phyloP scores from a whole-genome alignment of 768 basidiomycete genomes.

The Pilatotrama ljubarskyi region DNA sequence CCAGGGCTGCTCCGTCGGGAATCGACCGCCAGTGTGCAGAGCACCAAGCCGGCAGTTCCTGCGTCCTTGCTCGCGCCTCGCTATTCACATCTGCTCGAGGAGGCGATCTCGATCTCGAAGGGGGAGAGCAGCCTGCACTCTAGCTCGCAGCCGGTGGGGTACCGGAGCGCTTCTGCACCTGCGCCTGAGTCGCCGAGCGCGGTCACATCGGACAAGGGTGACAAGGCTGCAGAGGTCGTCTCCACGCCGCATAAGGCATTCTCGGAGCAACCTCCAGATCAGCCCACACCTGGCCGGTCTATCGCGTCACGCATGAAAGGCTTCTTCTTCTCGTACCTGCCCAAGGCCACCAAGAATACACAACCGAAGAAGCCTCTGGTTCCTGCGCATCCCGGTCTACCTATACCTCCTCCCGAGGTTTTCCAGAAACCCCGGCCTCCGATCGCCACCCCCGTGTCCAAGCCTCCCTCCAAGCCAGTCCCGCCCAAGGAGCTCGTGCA shows the following conservation, averaged over 20 bases:
- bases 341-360: constrained; percentile 44
- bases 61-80: constrained; percentile 50
- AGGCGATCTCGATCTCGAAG: constrained; percentile 43
- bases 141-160: constrained; percentile 8
- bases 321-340: constrained; percentile 62
- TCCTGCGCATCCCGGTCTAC: constrained; percentile 43
- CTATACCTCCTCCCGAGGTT: constrained; percentile 56
- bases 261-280: not conserved
- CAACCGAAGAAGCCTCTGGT: constrained; percentile 25
- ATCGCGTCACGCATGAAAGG: constrained; percentile 56
- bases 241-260: not conserved
- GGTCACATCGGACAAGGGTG: not conserved
- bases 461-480: constrained; percentile 42
- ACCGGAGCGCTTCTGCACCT: constrained; percentile 13
- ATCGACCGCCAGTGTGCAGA: constrained; percentile 36
- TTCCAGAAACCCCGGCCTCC: constrained; percentile 53
- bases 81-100: constrained; percentile 59
- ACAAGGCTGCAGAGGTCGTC: not conserved
- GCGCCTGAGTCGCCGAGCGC: constrained; percentile 1
- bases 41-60: constrained; percentile 34
- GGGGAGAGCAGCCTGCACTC: constrained; percentile 8
- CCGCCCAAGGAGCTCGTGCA: constrained; percentile 68
- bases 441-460: constrained; percentile 58
- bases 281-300: constrained; percentile 33
- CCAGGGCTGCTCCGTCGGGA: constrained; percentile 8